phyloP scores from a whole-genome alignment of 2,329 filamentous ascomycete genomes.

The Thelonectria discophora region DNA sequence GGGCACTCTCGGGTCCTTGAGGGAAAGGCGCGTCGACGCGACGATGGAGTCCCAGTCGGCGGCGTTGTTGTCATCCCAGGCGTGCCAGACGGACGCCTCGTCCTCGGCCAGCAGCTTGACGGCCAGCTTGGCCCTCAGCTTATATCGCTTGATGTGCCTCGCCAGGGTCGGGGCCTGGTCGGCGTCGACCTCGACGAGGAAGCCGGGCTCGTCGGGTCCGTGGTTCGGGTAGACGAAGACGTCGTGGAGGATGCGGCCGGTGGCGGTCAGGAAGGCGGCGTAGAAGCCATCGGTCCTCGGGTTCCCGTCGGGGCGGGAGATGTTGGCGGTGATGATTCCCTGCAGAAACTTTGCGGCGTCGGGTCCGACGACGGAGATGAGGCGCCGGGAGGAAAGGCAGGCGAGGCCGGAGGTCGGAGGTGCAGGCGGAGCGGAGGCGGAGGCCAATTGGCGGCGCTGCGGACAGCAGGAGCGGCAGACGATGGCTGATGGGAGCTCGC shows the following conservation, averaged over 20 bases:
- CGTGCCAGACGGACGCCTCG: constrained; percentile 75
- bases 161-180: constrained; percentile 68
- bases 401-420: constrained; percentile 60
- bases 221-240: constrained; percentile 83
- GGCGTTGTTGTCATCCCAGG: constrained; percentile 71
- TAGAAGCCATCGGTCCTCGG: constrained; percentile 69
- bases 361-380: constrained; percentile 80
- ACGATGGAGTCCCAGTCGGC: constrained; percentile 35
- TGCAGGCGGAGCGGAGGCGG: constrained; percentile 46
- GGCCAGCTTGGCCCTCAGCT: constrained; percentile 80
- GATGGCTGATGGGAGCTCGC: constrained; percentile 28
- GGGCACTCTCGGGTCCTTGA: constrained; percentile 63
- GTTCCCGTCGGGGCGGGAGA: constrained; percentile 50
- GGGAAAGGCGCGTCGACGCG: constrained; percentile 44
- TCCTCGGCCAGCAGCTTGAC: constrained; percentile 71
- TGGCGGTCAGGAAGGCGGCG: constrained; percentile 84
- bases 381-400: constrained; percentile 74
- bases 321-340: constrained; percentile 77
- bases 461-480: constrained; percentile 46
- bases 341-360: constrained; percentile 89
- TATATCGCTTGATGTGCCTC: constrained; percentile 84
- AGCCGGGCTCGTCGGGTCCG: constrained; percentile 45
- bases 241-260: constrained; percentile 86
- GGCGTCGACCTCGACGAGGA: constrained; percentile 85
- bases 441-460: constrained; percentile 46